phyloP scores from a whole-genome alignment of 2,329 filamentous ascomycete genomes.

The Epichloe uncinata region DNA sequence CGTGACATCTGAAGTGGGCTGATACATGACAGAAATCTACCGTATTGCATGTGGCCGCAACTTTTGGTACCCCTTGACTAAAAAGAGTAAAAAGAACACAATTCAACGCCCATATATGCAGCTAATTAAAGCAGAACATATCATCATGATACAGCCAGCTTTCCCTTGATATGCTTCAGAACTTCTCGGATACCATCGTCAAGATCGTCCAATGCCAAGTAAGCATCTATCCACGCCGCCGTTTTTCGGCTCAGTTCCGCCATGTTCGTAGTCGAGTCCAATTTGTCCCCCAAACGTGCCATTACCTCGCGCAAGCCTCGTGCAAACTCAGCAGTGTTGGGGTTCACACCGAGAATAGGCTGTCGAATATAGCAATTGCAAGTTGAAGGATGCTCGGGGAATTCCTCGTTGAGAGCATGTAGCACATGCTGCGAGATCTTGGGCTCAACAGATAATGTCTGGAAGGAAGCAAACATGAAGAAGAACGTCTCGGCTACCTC shows the following conservation, averaged over 20 bases:
- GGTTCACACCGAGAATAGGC: conserved; percentile 52
- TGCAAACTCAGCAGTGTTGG: conserved; percentile 58
- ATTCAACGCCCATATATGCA: neutral
- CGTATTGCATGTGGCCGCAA: too few relatives aligned
- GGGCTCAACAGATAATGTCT: conserved; percentile 46
- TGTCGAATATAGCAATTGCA: conserved; percentile 59
- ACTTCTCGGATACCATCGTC: conserved; percentile 44
- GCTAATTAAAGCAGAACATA: neutral
- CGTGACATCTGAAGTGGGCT: too few relatives aligned
- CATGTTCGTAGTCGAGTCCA: conserved; percentile 33
- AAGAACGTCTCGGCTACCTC: conserved; percentile 66
- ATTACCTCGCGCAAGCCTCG: conserved; percentile 54
- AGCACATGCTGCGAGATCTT: conserved; percentile 65
- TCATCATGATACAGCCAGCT: conserved; percentile 10
- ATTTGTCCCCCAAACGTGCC: conserved; percentile 40
- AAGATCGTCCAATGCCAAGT: conserved; percentile 34
- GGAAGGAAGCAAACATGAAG: conserved; percentile 60
- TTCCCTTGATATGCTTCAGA: conserved; percentile 36
- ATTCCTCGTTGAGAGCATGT: conserved; percentile 44
- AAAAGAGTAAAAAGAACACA: too few relatives aligned
- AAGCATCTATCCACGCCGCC: conserved; percentile 38
- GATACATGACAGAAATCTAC: too few relatives aligned
- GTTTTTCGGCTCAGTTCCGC: conserved; percentile 34
- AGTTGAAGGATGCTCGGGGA: conserved; percentile 48
- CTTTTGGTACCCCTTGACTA: too few relatives aligned